Percentiles rank a stretch among this genome's conserved stretches.
phyloP scores from a whole-genome alignment of 1,139 yeast genomes.

The Lodderomyces theae region DNA sequence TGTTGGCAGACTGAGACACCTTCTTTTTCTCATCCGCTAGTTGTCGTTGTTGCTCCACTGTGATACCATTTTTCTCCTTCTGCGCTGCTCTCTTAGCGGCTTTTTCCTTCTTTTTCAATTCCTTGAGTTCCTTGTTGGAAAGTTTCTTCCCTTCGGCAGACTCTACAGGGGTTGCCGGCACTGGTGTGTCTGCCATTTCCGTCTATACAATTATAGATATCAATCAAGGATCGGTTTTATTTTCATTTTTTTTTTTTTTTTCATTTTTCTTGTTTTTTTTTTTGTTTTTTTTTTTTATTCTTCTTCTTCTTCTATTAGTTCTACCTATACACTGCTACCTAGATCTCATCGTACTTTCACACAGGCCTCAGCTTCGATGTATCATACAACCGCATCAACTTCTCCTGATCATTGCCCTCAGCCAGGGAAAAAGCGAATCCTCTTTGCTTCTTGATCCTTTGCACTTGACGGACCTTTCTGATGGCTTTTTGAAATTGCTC shows the following conservation, averaged over 20 bases:
- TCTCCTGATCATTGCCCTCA: slow-evolving; percentile 89
- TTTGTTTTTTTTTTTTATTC: background rate
- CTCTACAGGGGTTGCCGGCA: slow-evolving; percentile 7
- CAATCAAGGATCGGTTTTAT: too few relatives aligned
- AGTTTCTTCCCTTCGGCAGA: slow-evolving; percentile 27
- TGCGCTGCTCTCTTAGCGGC: slow-evolving; percentile 83
- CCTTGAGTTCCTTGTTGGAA: slow-evolving; percentile 82
- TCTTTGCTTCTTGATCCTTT: slow-evolving; percentile 95
- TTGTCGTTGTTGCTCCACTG: slow-evolving; percentile 42
- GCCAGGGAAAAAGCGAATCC: slow-evolving; percentile 98
- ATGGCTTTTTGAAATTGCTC: slow-evolving; percentile 97
- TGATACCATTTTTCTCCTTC: slow-evolving; percentile 52
- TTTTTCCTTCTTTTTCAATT: slow-evolving; percentile 81
- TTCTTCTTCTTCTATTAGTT: background rate
- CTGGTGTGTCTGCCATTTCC: slow-evolving; percentile 9
- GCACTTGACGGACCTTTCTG: slow-evolving; percentile 95
- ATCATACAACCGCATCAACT: slow-evolving; percentile 89
- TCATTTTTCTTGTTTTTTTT: too few relatives aligned
- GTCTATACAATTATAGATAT: too few relatives aligned
- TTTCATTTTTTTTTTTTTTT: too few relatives aligned
- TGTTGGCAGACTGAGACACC: slow-evolving; percentile 22
- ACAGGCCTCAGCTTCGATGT: slow-evolving; percentile 71
- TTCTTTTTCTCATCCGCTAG: slow-evolving; percentile 40
- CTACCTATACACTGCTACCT: background rate
- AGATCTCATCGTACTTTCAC: too few relatives aligned